Conservation (phyloP, 2,329 filamentous ascomycete genomes). For the Aureobasidium melanogenum region DNA sequence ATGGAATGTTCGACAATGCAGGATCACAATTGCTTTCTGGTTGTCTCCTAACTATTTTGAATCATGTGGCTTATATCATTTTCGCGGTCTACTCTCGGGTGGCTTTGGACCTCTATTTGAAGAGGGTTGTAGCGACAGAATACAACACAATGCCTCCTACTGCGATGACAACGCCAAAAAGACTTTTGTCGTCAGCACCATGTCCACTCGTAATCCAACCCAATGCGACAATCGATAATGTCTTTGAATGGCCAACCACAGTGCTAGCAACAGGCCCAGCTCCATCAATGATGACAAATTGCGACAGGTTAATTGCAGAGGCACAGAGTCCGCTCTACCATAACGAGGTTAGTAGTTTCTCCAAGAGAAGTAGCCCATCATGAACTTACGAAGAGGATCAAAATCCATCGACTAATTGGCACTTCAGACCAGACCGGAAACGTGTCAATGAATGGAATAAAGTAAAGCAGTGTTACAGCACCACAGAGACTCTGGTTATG, state of each 20-base stretch:
- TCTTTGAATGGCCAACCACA: slow-evolving; percentile 28
- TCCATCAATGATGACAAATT: slow-evolving; percentile 26
- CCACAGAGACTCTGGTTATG: slow-evolving; percentile 60
- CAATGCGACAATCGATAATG: slow-evolving; percentile 23
- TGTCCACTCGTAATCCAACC: slow-evolving; percentile 22
- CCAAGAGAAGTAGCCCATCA: background rate
- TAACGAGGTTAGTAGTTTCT: background rate
- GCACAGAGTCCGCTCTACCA: slow-evolving; percentile 55
- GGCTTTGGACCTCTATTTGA: background rate
- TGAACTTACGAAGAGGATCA: slow-evolving; percentile 49
- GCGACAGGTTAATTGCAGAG: slow-evolving; percentile 49
- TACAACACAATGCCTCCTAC: slow-evolving; percentile 26
- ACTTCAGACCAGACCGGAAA: slow-evolving; percentile 50
- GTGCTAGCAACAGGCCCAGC: slow-evolving; percentile 26
- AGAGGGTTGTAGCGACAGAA: background rate
- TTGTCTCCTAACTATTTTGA: background rate
- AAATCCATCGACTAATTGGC: slow-evolving; percentile 23
- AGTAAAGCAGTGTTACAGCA: slow-evolving; percentile 53
- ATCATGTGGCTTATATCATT: background rate
- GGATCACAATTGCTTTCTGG: background rate
- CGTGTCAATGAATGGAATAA: slow-evolving; percentile 56
- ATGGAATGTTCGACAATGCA: background rate
- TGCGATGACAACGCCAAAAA: slow-evolving; percentile 23
- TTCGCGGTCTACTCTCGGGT: background rate
- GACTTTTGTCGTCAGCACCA: slow-evolving; percentile 19